Evolutionary conservation across 148 eudicot genomes (phyloP).

Genomic region (Rhododendron griersonianum): DNA sequence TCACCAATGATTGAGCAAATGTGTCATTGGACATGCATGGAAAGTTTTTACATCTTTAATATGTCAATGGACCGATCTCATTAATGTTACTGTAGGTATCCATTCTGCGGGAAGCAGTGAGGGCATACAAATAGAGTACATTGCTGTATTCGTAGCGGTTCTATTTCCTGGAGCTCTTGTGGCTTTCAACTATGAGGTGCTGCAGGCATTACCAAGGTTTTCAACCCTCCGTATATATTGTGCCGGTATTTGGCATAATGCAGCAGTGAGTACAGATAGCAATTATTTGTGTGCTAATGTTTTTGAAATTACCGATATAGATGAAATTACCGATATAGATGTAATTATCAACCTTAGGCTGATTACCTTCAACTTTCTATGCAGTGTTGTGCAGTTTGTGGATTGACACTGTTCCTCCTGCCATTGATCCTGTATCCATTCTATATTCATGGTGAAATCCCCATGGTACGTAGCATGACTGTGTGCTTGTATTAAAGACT

Average conservation of each 20-base stretch:
- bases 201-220: slow-evolving; percentile 51
- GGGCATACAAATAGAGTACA: slow-evolving; percentile 78
- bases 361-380: slow-evolving; percentile 20
- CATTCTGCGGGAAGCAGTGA: slow-evolving; percentile 60
- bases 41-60: slow-evolving; percentile 5
- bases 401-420: slow-evolving; percentile 60
- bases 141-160: slow-evolving; percentile 78
- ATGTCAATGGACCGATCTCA: slow-evolving; percentile 25
- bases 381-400: slow-evolving; percentile 83
- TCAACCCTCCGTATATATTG: slow-evolving; percentile 81
- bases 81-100: slow-evolving; percentile 32
- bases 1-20: not conserved
- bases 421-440: slow-evolving; percentile 72
- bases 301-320: not conserved
- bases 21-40: slow-evolving; percentile 1
- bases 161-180: slow-evolving; percentile 92
- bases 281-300: not conserved
- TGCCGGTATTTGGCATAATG: slow-evolving; percentile 99
- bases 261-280: slow-evolving; percentile 51
- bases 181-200: slow-evolving; percentile 64
- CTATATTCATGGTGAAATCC: slow-evolving; percentile 61
- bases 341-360: slow-evolving; percentile 13
- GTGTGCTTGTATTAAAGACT: not conserved
- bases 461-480: slow-evolving; percentile 48
- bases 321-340: not conserved